Evolutionary conservation across 2,329 filamentous ascomycete species (phyloP).

Genomic region (Trichoderma citrinoviride): DNA sequence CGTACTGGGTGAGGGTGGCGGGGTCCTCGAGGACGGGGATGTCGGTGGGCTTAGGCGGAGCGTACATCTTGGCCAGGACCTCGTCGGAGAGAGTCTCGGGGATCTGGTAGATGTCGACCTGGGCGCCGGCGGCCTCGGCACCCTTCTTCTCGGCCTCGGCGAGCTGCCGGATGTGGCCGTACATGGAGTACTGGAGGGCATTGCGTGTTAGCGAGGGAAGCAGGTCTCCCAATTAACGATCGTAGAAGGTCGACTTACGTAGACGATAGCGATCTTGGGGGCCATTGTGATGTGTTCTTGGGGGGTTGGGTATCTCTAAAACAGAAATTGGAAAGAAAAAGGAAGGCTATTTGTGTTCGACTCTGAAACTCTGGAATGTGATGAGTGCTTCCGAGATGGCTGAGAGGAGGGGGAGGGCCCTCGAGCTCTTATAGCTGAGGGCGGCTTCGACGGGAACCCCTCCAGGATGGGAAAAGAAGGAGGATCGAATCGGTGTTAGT

Average conservation of each 20-base stretch:
- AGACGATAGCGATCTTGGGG: constrained; percentile 89
- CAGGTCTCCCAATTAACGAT: background rate
- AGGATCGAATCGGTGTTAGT: constrained; percentile 7
- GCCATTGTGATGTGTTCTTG: constrained; percentile 60
- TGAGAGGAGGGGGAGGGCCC: constrained; percentile 9
- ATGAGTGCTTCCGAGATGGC: constrained; percentile 16
- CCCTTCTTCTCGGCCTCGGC: constrained; percentile 90
- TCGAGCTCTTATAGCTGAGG: constrained; percentile 29
- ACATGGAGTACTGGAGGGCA: constrained; percentile 76
- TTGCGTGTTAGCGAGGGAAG: background rate
- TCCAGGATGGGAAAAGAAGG: background rate
- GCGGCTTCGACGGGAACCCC: background rate
- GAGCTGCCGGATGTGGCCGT: constrained; percentile 81
- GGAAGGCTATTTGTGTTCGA: constrained; percentile 1
- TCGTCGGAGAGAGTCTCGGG: constrained; percentile 83
- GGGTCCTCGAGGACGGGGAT: constrained; percentile 63
- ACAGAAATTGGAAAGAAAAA: constrained; percentile 11
- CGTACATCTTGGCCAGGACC: constrained; percentile 86
- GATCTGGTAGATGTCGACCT: constrained; percentile 81
- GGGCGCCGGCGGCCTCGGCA: constrained; percentile 81
- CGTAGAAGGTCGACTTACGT: constrained; percentile 53
- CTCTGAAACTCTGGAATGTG: background rate
- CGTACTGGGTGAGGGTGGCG: constrained; percentile 66
- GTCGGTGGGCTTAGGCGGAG: constrained; percentile 68
- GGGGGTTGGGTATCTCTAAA: constrained; percentile 10